phyloP scores from a whole-genome alignment of 768 basidiomycete species.

The Tylopilus plumbeoviolaceoides region DNA sequence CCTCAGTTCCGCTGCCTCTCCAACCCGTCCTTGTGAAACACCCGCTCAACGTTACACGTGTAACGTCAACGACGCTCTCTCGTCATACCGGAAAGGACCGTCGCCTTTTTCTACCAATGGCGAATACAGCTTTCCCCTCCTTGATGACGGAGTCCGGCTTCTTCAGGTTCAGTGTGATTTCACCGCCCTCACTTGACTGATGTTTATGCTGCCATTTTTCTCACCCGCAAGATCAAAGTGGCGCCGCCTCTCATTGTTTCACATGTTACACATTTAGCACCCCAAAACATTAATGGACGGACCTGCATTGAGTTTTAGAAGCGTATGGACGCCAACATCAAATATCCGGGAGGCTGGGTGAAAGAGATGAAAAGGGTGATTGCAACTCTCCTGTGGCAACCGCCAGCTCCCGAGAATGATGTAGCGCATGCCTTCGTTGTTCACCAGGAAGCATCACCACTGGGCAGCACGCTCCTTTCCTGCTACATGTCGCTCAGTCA shows the following conservation, averaged over 20 bases:
- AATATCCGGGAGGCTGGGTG: background rate
- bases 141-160: background rate
- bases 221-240: slow-evolving; percentile 2
- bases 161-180: background rate
- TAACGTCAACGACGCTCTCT: slow-evolving; percentile 17
- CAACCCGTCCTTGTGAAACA: background rate
- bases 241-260: slow-evolving; percentile 7
- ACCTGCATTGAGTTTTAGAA: background rate
- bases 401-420: background rate
- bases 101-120: background rate
- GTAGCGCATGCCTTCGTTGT: background rate
- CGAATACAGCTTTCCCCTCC: background rate
- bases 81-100: background rate
- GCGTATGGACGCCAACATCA: background rate
- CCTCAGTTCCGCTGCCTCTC: background rate
- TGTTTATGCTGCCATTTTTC: background rate
- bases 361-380: background rate
- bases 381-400: background rate
- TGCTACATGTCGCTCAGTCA: background rate
- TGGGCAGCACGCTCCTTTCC: background rate
- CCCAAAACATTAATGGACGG: slow-evolving; percentile 1
- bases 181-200: background rate
- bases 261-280: slow-evolving; percentile 3
- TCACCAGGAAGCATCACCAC: no score
- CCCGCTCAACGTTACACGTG: slow-evolving; percentile 28